Conservation (phyloP, 768 basidiomycete genomes). For the Suillus occidentalis region DNA sequence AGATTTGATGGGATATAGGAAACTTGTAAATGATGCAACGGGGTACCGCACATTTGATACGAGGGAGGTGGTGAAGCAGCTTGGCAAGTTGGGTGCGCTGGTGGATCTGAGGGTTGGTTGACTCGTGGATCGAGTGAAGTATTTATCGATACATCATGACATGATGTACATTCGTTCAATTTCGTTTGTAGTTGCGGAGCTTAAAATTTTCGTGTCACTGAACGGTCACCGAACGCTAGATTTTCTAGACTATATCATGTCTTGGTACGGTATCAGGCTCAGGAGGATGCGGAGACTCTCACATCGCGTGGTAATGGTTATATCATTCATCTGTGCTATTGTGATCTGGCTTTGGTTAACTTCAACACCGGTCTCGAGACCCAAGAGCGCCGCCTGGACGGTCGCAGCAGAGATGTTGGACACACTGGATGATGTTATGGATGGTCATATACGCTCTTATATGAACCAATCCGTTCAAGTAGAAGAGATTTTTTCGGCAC, state of each 20-base stretch:
- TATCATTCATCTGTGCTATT: background rate
- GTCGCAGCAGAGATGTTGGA: background rate
- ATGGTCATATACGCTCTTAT: background rate
- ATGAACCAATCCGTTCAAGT: background rate
- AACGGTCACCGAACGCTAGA: too few relatives aligned
- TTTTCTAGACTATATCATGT: too few relatives aligned
- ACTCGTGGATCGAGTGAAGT: background rate
- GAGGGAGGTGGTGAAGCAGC: background rate
- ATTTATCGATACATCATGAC: background rate
- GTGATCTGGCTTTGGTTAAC: background rate
- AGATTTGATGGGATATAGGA: background rate
- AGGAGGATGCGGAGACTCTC: background rate
- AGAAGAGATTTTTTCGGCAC: background rate
- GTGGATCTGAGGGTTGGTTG: background rate
- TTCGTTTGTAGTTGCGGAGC: too few relatives aligned
- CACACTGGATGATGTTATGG: background rate
- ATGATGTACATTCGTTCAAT: too few relatives aligned
- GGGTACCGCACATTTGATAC: background rate
- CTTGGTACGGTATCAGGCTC: too few relatives aligned
- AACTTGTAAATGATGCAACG: background rate
- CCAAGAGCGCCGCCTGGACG: background rate
- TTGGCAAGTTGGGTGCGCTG: background rate
- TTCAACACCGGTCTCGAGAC: background rate
- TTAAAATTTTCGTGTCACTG: too few relatives aligned
- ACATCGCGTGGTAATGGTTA: background rate